Evolutionary conservation across 768 basidiomycete genomes (phyloP).

Genomic region (Mycena maculata): DNA sequence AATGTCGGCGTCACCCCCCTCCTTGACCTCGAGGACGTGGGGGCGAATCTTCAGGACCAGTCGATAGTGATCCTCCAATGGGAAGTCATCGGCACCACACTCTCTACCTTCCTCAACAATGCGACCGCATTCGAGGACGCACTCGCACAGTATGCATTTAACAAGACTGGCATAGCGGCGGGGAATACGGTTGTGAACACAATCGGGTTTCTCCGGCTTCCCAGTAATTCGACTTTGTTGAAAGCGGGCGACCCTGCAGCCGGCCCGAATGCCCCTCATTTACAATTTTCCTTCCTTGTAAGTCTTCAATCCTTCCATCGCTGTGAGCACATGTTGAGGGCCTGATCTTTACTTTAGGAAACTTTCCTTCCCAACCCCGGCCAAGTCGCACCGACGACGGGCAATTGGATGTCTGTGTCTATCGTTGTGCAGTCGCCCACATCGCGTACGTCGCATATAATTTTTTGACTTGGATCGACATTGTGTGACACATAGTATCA

Average conservation of each 20-base stretch:
- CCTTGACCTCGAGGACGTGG: conserved; percentile 55
- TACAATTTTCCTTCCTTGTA: conserved; percentile 19
- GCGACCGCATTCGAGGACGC: conserved; percentile 1
- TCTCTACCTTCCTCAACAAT: conserved; percentile 15
- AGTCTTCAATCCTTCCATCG: background rate
- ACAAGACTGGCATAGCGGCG: conserved; percentile 24
- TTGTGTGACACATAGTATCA: background rate
- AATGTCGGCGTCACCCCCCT: conserved; percentile 43
- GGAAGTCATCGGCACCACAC: conserved; percentile 11
- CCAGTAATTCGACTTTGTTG: background rate
- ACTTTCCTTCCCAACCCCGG: conserved; percentile 12
- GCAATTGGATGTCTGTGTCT: conserved; percentile 22
- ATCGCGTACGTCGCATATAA: background rate
- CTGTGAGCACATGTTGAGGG: background rate
- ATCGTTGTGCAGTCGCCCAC: conserved; percentile 26
- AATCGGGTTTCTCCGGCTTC: conserved; percentile 19
- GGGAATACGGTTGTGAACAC: conserved; percentile 19
- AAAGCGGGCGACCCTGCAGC: conserved; percentile 18
- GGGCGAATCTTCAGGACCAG: conserved; percentile 54
- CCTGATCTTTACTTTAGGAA: background rate
- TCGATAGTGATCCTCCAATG: conserved; percentile 27
- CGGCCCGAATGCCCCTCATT: conserved; percentile 21
- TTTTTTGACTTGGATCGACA: no score
- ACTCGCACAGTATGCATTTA: conserved; percentile 9
- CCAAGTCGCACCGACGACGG: conserved; percentile 14